Conservation (phyloP, 192 early-diverging fungal species). For the Backusella psychrophila region DNA sequence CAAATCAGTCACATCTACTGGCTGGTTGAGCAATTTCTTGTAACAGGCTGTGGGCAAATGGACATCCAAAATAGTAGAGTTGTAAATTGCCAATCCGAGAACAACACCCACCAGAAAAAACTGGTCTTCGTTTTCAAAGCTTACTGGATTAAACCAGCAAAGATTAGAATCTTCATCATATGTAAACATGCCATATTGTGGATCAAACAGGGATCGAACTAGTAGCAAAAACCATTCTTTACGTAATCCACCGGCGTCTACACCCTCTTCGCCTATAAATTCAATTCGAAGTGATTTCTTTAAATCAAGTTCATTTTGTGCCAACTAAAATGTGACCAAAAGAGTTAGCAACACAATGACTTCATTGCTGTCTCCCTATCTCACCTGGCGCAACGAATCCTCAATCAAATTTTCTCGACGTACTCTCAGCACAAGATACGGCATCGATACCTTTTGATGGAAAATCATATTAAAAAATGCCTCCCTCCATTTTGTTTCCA, state of each 20-base stretch:
- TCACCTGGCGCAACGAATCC: slow-evolving; percentile 69
- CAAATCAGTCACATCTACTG: slow-evolving; percentile 78
- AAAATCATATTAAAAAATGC: slow-evolving; percentile 60
- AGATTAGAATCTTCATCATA: slow-evolving; percentile 62
- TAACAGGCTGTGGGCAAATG: slow-evolving; percentile 79
- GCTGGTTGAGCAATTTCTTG: slow-evolving; percentile 83
- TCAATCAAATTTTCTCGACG: slow-evolving; percentile 67
- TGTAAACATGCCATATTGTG: slow-evolving; percentile 84
- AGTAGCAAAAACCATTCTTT: slow-evolving; percentile 98
- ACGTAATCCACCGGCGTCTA: slow-evolving; percentile 94
- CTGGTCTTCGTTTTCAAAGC: slow-evolving; percentile 75
- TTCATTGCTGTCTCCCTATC: neutral
- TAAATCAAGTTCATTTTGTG: slow-evolving; percentile 72
- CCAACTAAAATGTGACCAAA: slow-evolving; percentile 44
- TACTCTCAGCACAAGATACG: slow-evolving; percentile 59
- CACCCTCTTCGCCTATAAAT: slow-evolving; percentile 92
- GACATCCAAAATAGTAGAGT: slow-evolving; percentile 90
- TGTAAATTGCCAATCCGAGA: slow-evolving; percentile 91
- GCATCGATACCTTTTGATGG: slow-evolving; percentile 46
- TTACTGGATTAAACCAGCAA: slow-evolving; percentile 79
- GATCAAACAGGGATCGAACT: slow-evolving; percentile 89
- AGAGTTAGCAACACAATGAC: neutral
- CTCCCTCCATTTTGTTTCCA: slow-evolving; percentile 71
- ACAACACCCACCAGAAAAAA: slow-evolving; percentile 91
- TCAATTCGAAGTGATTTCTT: slow-evolving; percentile 91